Base-by-base conservation (phyloP, 73 alveolate genomes). In the Chromera velia region DNA sequence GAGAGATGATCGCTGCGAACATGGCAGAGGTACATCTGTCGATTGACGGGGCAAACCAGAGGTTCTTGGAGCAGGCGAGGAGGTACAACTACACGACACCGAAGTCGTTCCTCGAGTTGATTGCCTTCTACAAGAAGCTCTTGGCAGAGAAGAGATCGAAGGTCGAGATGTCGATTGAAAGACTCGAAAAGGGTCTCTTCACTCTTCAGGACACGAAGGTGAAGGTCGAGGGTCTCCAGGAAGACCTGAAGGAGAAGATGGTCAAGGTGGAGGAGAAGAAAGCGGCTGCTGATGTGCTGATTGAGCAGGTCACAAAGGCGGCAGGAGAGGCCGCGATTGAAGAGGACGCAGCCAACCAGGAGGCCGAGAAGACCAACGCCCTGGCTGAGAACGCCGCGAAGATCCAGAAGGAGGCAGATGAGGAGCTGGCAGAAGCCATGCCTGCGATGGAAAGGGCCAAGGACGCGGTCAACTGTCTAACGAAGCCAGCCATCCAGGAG, bases 41-140 rank as follows among this genome's bases (percentile, higher is more conserved):
- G 28, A 96, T 97, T 72, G 96, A 93, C 74, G 93, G 82, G 32
- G 98, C 98, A 64, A 97, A 97, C 88, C 88, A 87, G 67, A 91
- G 92, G 70, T 97, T 87, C 90, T 86, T 97, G 81, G 88, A 87
- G 82, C 82, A 81, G 88, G 98, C 91, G 84, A 40, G 85, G 62
- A 91, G 99, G 88, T 91, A 89, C 92, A 97, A 97, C 92, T 97
- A 97, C 89, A 96, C 99, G 34, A 97, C 99, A 24, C 99, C 99
- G n/a, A 97, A 97, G 83, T 92, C 98, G 65, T 97, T 94, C 93
- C 87, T 97, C 82, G 99, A 97, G 85, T 88, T 97, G 74, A 96
- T 97, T 75, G 96, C 88, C 55, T 97, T 94, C 96, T 97, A 94
- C 92, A 96, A 91, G 89, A 85, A 86, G 85, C 91, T 97, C 84